Conservation (phyloP, 371 early-diverging fungal species). For the Mortierella sp. region DNA sequence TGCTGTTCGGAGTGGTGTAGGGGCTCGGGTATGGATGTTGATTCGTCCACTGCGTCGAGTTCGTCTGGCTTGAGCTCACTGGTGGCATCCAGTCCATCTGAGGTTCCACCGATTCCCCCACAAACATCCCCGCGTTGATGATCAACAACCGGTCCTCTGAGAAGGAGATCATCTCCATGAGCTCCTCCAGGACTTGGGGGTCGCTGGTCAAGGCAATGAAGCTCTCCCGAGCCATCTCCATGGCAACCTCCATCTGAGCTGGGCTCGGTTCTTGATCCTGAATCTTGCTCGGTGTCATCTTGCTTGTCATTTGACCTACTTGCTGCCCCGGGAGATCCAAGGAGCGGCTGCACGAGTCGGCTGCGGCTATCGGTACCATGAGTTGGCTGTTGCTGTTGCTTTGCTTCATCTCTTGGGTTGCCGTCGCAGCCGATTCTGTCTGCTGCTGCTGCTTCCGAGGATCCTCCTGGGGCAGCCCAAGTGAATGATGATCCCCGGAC, state of each 20-base stretch:
- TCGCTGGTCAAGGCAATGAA: constrained; percentile 36
- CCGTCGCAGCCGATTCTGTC: not conserved
- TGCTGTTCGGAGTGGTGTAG: constrained; percentile 10
- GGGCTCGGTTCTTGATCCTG: constrained; percentile 37
- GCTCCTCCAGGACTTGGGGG: constrained; percentile 19
- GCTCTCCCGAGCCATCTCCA: constrained; percentile 31
- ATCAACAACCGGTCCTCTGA: constrained; percentile 17
- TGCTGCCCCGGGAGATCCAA: constrained; percentile 35
- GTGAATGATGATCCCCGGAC: constrained; percentile 15
- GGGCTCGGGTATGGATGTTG: constrained; percentile 14
- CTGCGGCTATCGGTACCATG: constrained; percentile 1
- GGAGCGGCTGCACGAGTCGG: constrained; percentile 22
- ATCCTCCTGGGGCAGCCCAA: constrained; percentile 27
- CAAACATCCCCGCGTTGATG: constrained; percentile 32
- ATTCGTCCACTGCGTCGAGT: not conserved
- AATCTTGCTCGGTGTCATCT: not conserved
- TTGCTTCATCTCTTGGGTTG: constrained; percentile 1
- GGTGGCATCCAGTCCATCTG: constrained; percentile 8
- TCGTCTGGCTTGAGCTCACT: constrained; percentile 16
- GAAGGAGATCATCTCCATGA: constrained; percentile 10
- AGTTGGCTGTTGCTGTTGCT: not conserved
- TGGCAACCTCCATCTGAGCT: constrained; percentile 37
- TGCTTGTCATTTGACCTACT: constrained; percentile 30
- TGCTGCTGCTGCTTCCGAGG: constrained; percentile 30
- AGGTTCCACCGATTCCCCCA: constrained; percentile 17